Evolutionary conservation across 2,329 filamentous ascomycete genomes (phyloP).

Genomic region (Beauveria medogensis): DNA sequence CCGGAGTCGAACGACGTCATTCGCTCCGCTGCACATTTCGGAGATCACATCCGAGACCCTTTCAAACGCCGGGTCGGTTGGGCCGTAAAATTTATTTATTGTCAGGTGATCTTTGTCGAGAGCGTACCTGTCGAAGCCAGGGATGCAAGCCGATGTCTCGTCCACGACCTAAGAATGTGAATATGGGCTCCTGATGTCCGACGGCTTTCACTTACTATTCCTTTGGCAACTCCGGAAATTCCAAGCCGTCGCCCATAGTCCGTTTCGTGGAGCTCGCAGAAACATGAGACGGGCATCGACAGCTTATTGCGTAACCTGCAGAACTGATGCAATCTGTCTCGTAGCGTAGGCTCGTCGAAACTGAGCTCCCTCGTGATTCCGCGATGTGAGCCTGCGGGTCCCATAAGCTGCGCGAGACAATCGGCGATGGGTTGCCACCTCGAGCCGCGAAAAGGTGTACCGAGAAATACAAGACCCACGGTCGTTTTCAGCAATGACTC

Average conservation of each 20-base stretch:
- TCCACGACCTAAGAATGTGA: constrained; percentile 9
- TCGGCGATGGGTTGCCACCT: constrained; percentile 10
- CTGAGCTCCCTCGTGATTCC: constrained; percentile 13
- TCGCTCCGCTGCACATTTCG: constrained; percentile 5
- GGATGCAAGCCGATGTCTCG: constrained; percentile 8
- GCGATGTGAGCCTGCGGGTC: constrained; percentile 13
- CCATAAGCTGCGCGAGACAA: constrained; percentile 7
- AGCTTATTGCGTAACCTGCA: neutral
- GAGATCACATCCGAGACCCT: constrained; percentile 6
- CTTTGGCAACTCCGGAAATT: neutral
- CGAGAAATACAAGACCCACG: constrained; percentile 14
- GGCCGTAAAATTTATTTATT: constrained; percentile 11
- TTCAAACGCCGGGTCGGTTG: constrained; percentile 6
- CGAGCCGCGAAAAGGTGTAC: constrained; percentile 14
- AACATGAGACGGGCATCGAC: neutral
- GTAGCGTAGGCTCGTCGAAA: constrained; percentile 12
- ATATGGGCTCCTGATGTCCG: neutral
- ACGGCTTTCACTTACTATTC: neutral
- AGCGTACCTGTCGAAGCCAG: constrained; percentile 7
- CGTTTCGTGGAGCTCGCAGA: neutral
- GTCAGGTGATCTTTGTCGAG: constrained; percentile 11
- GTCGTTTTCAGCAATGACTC: constrained; percentile 3
- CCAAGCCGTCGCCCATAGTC: neutral
- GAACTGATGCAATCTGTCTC: constrained; percentile 15
- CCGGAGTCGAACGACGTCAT: neutral